Evolutionary conservation across 164 flowering plant species (phyloP), one percentile per base, ranked within the genome.

Genomic region (Tinospora cordifolia): DNA sequence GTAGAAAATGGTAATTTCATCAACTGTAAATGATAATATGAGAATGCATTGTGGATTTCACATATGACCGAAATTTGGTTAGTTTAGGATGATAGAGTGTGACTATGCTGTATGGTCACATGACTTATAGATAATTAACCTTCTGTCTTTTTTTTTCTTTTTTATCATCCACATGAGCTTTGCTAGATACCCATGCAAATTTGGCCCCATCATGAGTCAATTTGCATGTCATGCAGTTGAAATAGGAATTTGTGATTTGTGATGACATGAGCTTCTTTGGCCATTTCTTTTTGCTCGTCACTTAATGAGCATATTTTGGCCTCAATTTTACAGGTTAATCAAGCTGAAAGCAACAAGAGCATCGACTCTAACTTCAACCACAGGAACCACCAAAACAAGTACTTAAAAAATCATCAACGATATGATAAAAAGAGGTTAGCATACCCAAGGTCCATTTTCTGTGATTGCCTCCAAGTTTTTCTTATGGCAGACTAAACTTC

Each of bases 401-500:
- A 60, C 30, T 70, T 67, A 66, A 75, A 67, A 36, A 70, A 66
- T 66, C 47, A 75, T 36, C 62, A 60, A 19, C 60, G 34, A 57
- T 58, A 59, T 70, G 67, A 47, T 26, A 44, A 60, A 60, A 71
- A 62, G 62, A 49, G 24, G 2, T n/a, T 36, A 41, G 2, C 60
- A 25, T 26, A 70, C 44, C 10, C 39, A 40, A 59, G 70, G 77
- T 40, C 6, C 0, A 17, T 30, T 54, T 22, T 17, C 21, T 38
- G 21, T 25, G 24, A 25, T 24, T 51, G 13, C 22, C 54, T 15
- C 67, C 54, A 27, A 21, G 41, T 41, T 71, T 26, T n/a, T 25
- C 3, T 54, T 67, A 60, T 60, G 12, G 63, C 63, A 12, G 2
- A 24, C 36, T 24, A 24, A 60, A 60, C 17, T 8, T 26, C 26